A percentile compares a stretch with the other conserved stretches of the same genome.
Evolutionary conservation across 805 yeast genomes (phyloP).

Genomic region (Nakazawaea ishiwadae): DNA sequence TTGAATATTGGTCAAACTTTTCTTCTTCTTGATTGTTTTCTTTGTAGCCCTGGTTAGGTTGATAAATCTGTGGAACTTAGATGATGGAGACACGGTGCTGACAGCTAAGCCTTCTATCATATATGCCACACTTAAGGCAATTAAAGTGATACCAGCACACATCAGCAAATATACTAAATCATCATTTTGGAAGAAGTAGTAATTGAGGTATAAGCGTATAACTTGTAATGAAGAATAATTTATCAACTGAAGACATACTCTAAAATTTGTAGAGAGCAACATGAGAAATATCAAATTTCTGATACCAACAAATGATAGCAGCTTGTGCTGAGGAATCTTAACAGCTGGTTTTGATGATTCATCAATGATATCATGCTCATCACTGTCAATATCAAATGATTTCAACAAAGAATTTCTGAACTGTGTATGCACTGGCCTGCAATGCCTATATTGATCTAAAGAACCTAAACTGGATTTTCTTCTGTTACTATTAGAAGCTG

Average conservation of each 20-base stretch:
- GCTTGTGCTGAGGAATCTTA: neutral
- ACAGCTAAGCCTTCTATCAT: neutral
- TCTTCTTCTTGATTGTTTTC: conserved; percentile 1
- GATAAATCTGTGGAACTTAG: conserved; percentile 4
- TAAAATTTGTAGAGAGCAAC: conserved; percentile 1
- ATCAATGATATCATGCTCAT: neutral
- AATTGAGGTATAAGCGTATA: neutral
- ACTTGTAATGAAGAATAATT: neutral
- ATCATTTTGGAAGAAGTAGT: conserved; percentile 2
- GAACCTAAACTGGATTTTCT: too few relatives aligned
- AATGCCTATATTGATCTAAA: conserved; percentile 4
- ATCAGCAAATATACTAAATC: neutral
- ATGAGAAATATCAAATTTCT: conserved; percentile 12
- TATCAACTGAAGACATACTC: neutral
- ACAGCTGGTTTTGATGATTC: neutral
- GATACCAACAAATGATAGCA: conserved; percentile 9
- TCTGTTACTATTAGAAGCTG: too few relatives aligned
- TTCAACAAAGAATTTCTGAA: conserved; percentile 3
- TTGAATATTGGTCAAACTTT: conserved; percentile 5
- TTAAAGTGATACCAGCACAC: neutral
- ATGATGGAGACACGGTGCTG: conserved; percentile 1
- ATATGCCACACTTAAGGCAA: neutral
- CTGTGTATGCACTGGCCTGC: conserved; percentile 9
- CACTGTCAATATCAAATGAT: conserved; percentile 6
- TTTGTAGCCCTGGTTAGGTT: neutral